These are phyloP conservation scores for Triticum timopheevii DNA, from an alignment of 176 grass and related monocot species.

Conservation along the genomic window DNA sequence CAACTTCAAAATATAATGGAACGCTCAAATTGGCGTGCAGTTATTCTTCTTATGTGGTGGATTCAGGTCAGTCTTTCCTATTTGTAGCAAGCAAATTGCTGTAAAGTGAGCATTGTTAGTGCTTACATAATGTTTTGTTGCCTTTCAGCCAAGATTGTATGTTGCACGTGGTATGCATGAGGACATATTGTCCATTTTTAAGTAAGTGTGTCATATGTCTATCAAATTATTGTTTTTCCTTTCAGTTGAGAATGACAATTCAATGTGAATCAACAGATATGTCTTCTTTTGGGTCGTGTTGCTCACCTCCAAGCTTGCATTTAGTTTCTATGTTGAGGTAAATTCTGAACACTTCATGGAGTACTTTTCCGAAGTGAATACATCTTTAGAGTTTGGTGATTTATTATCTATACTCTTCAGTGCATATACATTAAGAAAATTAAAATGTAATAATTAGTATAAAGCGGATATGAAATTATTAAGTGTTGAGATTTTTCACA, in stretches of 20 bases:
- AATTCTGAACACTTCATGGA: constrained; percentile 12
- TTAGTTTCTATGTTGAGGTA: constrained; percentile 92
- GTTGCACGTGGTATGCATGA: constrained; percentile 79
- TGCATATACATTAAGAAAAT: background rate
- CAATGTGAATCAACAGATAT: constrained; percentile 46
- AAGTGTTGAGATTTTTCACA: background rate
- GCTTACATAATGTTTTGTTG: constrained; percentile 34
- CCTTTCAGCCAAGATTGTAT: constrained; percentile 62
- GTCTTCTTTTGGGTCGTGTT: constrained; percentile 77
- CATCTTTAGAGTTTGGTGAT: background rate
- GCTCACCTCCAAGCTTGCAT: constrained; percentile 66
- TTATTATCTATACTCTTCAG: constrained; percentile 22
- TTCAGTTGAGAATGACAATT: constrained; percentile 1
- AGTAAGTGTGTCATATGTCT: constrained; percentile 41
- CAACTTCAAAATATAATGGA: constrained; percentile 59
- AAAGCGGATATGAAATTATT: background rate
- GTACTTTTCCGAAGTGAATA: constrained; percentile 8
- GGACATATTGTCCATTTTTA: constrained; percentile 63
- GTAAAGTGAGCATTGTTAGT: constrained; percentile 17
- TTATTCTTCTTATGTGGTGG: constrained; percentile 79
- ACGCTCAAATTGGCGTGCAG: constrained; percentile 38
- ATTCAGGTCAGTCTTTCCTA: constrained; percentile 56
- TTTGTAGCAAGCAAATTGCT: constrained; percentile 11
- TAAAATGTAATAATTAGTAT: background rate
- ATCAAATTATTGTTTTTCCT: constrained; percentile 23